phyloP scores from a whole-genome alignment of 371 early-diverging fungal species.

The Rhizopus stolonifer region DNA sequence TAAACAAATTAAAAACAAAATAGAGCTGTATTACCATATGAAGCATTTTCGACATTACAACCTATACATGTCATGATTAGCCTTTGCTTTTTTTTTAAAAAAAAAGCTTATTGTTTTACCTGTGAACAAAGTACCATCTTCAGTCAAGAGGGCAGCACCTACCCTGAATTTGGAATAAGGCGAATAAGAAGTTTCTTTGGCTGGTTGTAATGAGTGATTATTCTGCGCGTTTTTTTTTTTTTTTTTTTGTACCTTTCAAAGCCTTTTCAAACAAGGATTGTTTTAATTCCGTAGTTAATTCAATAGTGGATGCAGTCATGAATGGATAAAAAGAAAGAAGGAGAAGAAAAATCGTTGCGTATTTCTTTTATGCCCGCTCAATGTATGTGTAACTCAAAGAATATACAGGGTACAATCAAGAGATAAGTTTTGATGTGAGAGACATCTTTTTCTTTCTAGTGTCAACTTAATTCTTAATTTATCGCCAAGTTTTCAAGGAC shows the following conservation, averaged over 20 bases:
- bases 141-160: slow-evolving; percentile 72
- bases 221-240: not conserved
- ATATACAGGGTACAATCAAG: not conserved
- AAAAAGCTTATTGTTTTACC: slow-evolving; percentile 47
- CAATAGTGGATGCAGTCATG: not conserved
- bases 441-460: not conserved
- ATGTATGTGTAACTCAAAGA: not conserved
- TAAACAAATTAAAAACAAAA: not conserved
- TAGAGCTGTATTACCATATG: slow-evolving; percentile 74
- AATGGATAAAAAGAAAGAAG: not conserved
- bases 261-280: slow-evolving; percentile 12
- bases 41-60: slow-evolving; percentile 83
- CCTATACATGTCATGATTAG: slow-evolving; percentile 40
- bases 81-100: not conserved
- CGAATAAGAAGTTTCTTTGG: slow-evolving; percentile 60
- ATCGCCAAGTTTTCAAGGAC: too few relatives aligned
- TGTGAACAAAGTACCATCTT: slow-evolving; percentile 61
- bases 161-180: slow-evolving; percentile 88
- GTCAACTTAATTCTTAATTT: not conserved
- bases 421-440: too few relatives aligned
- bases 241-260: slow-evolving; percentile 11
- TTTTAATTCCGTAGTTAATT: slow-evolving; percentile 2
- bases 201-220: slow-evolving; percentile 38
- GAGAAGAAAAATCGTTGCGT: not conserved
- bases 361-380: slow-evolving; percentile 57